A percentile compares a stretch with the other conserved stretches of the same genome.
Conservation (phyloP, 306 rosid species). For the Begonia peltatifolia region DNA sequence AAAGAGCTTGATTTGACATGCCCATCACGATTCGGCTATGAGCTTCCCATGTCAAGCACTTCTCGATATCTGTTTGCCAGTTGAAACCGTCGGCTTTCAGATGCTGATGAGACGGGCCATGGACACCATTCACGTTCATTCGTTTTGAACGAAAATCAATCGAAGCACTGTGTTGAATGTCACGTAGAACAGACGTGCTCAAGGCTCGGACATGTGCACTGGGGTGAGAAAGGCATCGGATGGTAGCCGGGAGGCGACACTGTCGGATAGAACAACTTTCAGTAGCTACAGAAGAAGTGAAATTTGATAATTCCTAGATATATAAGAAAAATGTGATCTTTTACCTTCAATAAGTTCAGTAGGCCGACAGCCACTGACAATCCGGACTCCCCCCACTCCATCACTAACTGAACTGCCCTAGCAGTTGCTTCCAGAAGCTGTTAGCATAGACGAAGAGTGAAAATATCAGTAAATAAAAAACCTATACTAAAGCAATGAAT, state of each 20-base stretch:
- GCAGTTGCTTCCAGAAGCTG: constrained; percentile 95
- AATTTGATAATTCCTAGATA: background rate
- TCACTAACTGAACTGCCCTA: constrained; percentile 70
- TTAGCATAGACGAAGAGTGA: background rate
- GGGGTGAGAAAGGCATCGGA: constrained; percentile 78
- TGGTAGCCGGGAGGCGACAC: constrained; percentile 83
- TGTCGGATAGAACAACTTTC: constrained; percentile 18
- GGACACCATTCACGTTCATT: constrained; percentile 26
- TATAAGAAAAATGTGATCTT: background rate
- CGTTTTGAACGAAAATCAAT: constrained; percentile 34
- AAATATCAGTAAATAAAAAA: too few relatives aligned
- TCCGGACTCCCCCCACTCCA: constrained; percentile 85
- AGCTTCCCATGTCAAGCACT: constrained; percentile 87
- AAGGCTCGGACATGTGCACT: constrained; percentile 81
- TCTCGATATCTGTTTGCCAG: constrained; percentile 75
- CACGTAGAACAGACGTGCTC: constrained; percentile 89
- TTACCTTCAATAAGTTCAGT: constrained; percentile 39
- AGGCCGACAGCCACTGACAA: constrained; percentile 88
- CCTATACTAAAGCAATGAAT: too few relatives aligned
- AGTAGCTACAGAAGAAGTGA: background rate
- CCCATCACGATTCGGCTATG: constrained; percentile 62
- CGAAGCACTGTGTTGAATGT: constrained; percentile 49
- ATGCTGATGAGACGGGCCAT: constrained; percentile 33
- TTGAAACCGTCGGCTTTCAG: constrained; percentile 41
- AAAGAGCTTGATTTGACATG: constrained; percentile 50